Evolutionary conservation across 495 filamentous ascomycete species (phyloP).

Genomic region (Wilcoxina mikolae): DNA sequence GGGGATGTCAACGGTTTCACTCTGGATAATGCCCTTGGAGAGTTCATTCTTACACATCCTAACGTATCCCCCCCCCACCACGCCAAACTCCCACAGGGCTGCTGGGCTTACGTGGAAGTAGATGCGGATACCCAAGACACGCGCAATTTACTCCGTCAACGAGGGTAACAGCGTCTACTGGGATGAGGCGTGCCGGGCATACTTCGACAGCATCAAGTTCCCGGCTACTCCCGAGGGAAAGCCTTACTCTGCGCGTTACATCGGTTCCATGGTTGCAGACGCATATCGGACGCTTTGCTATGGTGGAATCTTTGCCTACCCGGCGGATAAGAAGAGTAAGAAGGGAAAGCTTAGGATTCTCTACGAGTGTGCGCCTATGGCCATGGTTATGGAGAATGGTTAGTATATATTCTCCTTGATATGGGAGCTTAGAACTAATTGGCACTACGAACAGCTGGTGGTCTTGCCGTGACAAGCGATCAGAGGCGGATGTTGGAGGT

Average conservation of each 20-base stretch:
- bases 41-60: slow-evolving; percentile 97
- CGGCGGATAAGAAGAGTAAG: slow-evolving; percentile 90
- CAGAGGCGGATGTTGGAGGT: slow-evolving; percentile 84
- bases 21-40: slow-evolving; percentile 84
- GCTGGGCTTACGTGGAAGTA: slow-evolving; percentile 13
- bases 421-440: slow-evolving; percentile 5
- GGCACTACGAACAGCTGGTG: slow-evolving; percentile 53
- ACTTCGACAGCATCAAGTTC: slow-evolving; percentile 77
- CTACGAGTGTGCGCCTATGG: slow-evolving; percentile 99
- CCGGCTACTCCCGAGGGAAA: slow-evolving; percentile 55
- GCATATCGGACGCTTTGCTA: slow-evolving; percentile 92
- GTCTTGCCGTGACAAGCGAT: slow-evolving; percentile 73
- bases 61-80: slow-evolving; percentile 31
- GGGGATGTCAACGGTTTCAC: slow-evolving; percentile 94
- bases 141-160: slow-evolving; percentile 93
- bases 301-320: slow-evolving; percentile 94
- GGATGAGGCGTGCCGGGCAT: slow-evolving; percentile 74
- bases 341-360: slow-evolving; percentile 96
- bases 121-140: slow-evolving; percentile 67
- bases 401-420: slow-evolving; percentile 26
- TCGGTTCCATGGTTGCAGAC: slow-evolving; percentile 95
- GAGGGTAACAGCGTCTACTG: slow-evolving; percentile 95
- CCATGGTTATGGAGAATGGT: slow-evolving; percentile 98
- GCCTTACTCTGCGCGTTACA: slow-evolving; percentile 89
- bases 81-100: neutral